phyloP scores from a whole-genome alignment of 805 yeast genomes.

The Metschnikowia henanensis region DNA sequence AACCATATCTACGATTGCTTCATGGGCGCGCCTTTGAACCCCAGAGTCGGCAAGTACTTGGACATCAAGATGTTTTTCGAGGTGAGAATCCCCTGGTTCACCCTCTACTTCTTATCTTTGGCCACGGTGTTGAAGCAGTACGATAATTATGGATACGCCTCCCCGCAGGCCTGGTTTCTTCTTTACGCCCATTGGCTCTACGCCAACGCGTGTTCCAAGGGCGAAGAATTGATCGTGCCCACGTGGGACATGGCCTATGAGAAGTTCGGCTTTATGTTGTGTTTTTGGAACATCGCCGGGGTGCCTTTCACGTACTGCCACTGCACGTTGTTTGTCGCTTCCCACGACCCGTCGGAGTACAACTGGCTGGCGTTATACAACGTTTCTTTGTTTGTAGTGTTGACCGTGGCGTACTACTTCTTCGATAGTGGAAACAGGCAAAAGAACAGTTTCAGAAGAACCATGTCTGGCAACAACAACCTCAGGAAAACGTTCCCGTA shows the following conservation, averaged over 20 bases:
- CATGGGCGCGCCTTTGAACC: conserved; percentile 98
- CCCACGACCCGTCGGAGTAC: conserved; percentile 85
- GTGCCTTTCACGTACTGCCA: conserved; percentile 98
- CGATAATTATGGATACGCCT: conserved; percentile 75
- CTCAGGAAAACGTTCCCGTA: conserved; percentile 91
- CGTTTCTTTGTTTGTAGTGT: conserved; percentile 50
- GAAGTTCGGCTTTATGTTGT: conserved; percentile 98
- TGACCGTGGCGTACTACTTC: conserved; percentile 79
- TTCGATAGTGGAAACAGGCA: conserved; percentile 96
- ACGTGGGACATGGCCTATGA: conserved; percentile 99
- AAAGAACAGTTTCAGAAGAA: conserved; percentile 87
- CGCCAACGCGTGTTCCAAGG: conserved; percentile 96
- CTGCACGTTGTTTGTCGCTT: conserved; percentile 78
- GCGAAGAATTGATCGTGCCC: conserved; percentile 96
- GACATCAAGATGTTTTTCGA: conserved; percentile 98
- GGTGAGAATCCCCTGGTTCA: conserved; percentile 97
- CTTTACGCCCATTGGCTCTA: conserved; percentile 89
- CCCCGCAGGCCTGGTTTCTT: conserved; percentile 73
- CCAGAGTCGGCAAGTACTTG: conserved; percentile 81
- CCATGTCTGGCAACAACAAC: conserved; percentile 73
- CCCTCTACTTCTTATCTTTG: conserved; percentile 72
- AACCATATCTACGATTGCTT: conserved; percentile 87
- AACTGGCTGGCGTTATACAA: conserved; percentile 66
- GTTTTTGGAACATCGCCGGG: conserved; percentile 99
- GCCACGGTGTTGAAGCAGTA: conserved; percentile 77